These are phyloP conservation scores for Penicillium verrucosum DNA, from an alignment of 2,329 filamentous ascomycete genomes.

Conservation along the genomic window DNA sequence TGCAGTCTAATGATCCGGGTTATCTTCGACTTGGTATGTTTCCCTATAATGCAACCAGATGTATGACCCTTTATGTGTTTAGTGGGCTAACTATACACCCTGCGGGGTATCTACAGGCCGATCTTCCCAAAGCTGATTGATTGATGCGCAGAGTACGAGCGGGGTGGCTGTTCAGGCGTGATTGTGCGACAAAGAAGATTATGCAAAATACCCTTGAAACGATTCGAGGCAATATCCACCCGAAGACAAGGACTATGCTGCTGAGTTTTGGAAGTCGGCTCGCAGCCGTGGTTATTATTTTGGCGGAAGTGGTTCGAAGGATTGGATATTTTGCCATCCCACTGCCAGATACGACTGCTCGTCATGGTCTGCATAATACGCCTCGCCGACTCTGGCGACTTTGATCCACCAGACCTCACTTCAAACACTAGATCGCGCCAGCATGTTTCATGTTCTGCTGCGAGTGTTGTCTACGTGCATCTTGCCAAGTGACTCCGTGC, in stretches of 20 bases:
- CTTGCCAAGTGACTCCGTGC: neutral
- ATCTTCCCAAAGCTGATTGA: slow-evolving; percentile 48
- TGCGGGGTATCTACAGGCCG: slow-evolving; percentile 39
- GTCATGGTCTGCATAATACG: neutral
- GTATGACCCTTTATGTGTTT: neutral
- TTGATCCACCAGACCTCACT: neutral
- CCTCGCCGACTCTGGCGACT: neutral
- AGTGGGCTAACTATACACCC: slow-evolving; percentile 5
- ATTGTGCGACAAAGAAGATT: neutral
- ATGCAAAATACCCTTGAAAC: neutral
- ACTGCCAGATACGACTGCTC: neutral
- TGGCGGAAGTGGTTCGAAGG: neutral
- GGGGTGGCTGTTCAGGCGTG: slow-evolving; percentile 1
- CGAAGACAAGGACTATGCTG: neutral
- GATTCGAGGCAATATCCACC: neutral
- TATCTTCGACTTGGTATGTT: slow-evolving; percentile 77
- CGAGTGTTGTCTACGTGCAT: neutral
- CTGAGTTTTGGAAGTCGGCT: neutral
- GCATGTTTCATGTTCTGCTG: neutral
- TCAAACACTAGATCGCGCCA: neutral
- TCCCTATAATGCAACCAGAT: neutral
- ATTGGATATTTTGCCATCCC: neutral
- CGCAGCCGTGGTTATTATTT: neutral
- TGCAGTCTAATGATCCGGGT: slow-evolving; percentile 96
- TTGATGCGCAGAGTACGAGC: slow-evolving; percentile 16